A percentile compares a stretch with the other conserved stretches of the same genome.
phyloP scores from a whole-genome alignment of 2,329 filamentous ascomycete genomes.

The Colletotrichum viniferum region DNA sequence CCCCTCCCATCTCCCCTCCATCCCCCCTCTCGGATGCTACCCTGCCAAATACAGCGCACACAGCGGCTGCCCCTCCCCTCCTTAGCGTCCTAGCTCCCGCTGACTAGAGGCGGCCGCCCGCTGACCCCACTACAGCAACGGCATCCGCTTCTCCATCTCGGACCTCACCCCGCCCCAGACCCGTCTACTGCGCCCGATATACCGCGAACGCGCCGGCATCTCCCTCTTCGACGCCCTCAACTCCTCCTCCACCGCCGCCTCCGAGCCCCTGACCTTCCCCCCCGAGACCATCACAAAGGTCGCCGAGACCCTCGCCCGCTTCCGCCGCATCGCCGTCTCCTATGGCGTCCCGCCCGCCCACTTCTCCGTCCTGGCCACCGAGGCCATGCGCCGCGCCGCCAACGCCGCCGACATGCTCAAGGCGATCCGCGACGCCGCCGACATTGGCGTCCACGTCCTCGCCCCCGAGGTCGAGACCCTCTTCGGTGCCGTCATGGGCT shows the following conservation, averaged over 20 bases:
- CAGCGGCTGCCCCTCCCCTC: neutral
- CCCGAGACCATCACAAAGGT: conserved; percentile 68
- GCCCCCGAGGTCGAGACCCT: conserved; percentile 82
- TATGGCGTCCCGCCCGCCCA: conserved; percentile 70
- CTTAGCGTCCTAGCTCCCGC: neutral
- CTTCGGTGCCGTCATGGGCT: conserved; percentile 78
- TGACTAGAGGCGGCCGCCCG: neutral
- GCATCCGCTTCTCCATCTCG: conserved; percentile 90
- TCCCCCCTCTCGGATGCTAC: neutral
- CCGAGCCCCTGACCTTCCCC: conserved; percentile 46
- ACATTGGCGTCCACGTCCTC: conserved; percentile 72
- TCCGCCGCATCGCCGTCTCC: conserved; percentile 71
- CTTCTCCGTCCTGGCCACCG: conserved; percentile 81
- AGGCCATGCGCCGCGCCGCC: conserved; percentile 81
- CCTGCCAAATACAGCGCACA: conserved; percentile 3
- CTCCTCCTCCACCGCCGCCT: conserved; percentile 40
- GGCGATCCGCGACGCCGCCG: conserved; percentile 64
- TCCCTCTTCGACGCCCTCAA: conserved; percentile 85
- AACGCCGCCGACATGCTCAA: conserved; percentile 74
- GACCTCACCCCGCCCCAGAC: conserved; percentile 74
- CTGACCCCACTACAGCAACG: conserved; percentile 66
- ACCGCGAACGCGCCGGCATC: conserved; percentile 78
- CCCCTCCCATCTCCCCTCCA: neutral
- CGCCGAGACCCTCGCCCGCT: conserved; percentile 68
- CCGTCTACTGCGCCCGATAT: conserved; percentile 77